These are phyloP conservation scores for Toxoplasma gondii DNA, from an alignment of 169 alveolate species.

Conservation along the genomic window DNA sequence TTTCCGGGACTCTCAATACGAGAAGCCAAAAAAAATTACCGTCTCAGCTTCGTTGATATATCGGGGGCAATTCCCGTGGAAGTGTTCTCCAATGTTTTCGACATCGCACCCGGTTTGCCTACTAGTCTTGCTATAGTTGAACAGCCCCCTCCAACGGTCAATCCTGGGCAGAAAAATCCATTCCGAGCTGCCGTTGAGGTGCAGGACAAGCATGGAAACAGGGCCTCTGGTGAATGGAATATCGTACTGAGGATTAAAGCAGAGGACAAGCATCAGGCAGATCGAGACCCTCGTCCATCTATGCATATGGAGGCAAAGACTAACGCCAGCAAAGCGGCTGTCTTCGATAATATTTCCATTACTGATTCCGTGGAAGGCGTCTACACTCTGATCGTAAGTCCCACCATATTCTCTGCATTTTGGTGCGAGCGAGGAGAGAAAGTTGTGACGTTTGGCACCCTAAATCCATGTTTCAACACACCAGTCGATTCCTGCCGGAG, in stretches of 20 bases:
- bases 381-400: not conserved
- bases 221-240: not conserved
- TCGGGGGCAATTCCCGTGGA: not conserved
- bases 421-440: too few relatives aligned
- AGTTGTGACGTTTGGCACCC: too few relatives aligned
- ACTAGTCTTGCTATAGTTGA: not conserved
- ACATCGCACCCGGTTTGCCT: not conserved
- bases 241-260: not conserved
- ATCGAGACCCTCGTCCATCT: not conserved
- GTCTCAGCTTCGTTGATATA: not conserved
- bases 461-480: too few relatives aligned
- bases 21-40: not conserved
- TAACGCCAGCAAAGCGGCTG: not conserved
- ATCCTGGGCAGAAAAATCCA: not conserved
- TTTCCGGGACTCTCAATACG: not conserved
- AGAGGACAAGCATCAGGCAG: not conserved
- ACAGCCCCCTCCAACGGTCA: not conserved
- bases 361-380: not conserved
- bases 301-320: not conserved
- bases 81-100: not conserved
- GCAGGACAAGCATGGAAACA: not conserved
- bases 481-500: too few relatives aligned
- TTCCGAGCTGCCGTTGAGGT: not conserved
- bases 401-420: too few relatives aligned
- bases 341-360: not conserved